Base-by-base conservation (phyloP, 139 green algal species). In the Coccomyxa sp. region DNA sequence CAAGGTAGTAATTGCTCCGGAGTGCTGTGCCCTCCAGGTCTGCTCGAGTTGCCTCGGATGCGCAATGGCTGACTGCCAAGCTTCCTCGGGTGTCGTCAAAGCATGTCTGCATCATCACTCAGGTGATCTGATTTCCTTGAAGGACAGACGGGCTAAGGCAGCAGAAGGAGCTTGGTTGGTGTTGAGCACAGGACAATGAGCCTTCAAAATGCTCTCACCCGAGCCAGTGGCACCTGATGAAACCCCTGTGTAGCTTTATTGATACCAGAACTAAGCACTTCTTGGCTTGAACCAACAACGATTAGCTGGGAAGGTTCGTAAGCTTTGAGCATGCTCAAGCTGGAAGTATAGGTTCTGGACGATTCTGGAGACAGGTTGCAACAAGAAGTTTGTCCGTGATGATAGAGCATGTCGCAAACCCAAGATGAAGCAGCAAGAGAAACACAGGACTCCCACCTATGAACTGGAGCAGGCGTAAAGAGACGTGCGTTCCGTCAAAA, bases 381-480 rank as follows among this genome's bases (percentile, higher is more conserved):
- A 23, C 67, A 1, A 45, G 25, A 45, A 31, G 12, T 83, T 30
- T 57, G 45, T 27, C 83, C 81, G 74, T 27, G 3, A 30, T 31
- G 78, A 51, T 67, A 57, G 17, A 58, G 28, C 66, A 81, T 66
- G 27, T 60, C 67, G 13, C 25, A 81, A 27, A 68, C 12, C 59
- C 32, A 0, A 14, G 25, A 80, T 67, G 11, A 25, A 80, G 28
- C 30, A 68, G 38, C 10, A 71, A 58, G 13, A 16, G 0, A 31
- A 38, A 12, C 7, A 25, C 25, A 38, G 32, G 12, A 27, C 21
- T 25, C 27, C 78, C 63, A 84, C 95, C 92, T 13, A 93, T 87
- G 77, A 89, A 91, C 60, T 95, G 92, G 28, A 76, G 74, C 13
- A 96, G 82, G 31, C 58, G 58, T 45, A 90, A 68, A 25, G 51